Evolutionary conservation across 345 rosid species (phyloP).

Genomic region (Brassica carinata): DNA sequence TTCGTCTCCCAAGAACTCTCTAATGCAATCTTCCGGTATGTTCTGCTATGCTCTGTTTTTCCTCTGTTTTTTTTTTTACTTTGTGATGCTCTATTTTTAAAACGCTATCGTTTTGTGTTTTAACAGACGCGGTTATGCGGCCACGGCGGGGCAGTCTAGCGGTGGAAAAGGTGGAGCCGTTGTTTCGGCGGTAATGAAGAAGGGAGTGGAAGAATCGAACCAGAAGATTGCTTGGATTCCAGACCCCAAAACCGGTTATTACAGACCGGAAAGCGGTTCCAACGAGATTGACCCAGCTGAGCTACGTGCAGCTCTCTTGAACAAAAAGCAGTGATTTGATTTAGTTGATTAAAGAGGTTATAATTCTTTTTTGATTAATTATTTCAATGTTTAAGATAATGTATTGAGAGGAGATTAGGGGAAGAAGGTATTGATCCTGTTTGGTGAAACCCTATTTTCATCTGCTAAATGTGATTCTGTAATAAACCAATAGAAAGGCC

Average conservation of each 20-base stretch:
- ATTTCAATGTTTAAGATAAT: neutral
- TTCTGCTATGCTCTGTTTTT: neutral
- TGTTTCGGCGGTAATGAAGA: conserved; percentile 41
- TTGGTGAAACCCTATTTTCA: conserved; percentile 36
- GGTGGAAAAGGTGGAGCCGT: conserved; percentile 35
- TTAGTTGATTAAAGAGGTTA: neutral
- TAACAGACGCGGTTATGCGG: conserved; percentile 44
- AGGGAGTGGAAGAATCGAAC: conserved; percentile 46
- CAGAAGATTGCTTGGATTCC: conserved; percentile 76
- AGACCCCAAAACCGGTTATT: conserved; percentile 83
- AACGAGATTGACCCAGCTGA: conserved; percentile 71
- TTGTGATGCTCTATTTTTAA: neutral
- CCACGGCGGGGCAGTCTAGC: conserved; percentile 38
- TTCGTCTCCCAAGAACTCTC: conserved; percentile 41
- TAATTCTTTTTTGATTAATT: neutral
- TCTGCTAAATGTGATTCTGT: conserved; percentile 22
- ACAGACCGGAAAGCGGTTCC: conserved; percentile 71
- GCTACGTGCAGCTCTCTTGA: conserved; percentile 64
- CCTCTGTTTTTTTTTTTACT: neutral
- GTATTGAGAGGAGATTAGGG: conserved; percentile 24
- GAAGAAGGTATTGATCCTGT: conserved; percentile 27
- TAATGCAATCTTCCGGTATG: conserved; percentile 41
- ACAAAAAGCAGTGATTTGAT: conserved; percentile 51
- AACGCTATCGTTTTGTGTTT: conserved; percentile 2
- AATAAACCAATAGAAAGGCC: conserved; percentile 7